Evolutionary conservation across 305 asterid genomes (phyloP), one percentile per base, ranked within the genome.

Genomic region (Fraxinus nigra): DNA sequence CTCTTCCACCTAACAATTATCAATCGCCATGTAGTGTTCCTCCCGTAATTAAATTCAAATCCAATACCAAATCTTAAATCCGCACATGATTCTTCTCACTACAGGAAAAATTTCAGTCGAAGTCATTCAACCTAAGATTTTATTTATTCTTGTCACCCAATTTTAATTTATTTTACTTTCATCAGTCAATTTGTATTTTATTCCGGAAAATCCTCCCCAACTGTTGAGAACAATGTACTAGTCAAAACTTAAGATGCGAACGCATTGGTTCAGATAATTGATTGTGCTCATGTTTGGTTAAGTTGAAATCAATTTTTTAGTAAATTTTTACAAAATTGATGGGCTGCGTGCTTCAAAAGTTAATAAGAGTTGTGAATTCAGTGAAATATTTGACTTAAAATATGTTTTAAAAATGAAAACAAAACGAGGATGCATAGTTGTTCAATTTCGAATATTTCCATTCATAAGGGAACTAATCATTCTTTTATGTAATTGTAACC

Each of bases 1-100:
- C 1, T 2, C 59, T 14, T 4, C 83, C 88, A 86, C 88, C 85
- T 77, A 80, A 32, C 56, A 79, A 59, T 11, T 4, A 18, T 9
- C 13, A 74, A 79, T 59, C 54, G 26, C 48, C 38, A 32, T 22
- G 65, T 54, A 76, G 82, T 80, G 86, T 80, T 30, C 4, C 54
- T 3, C 35, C 63, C 70, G 88, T 80, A 46, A 85, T 72, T 82
- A 43, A 43, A 43, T 11, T 43, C 54, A 43, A 43, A 43, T 43
- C 78, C 48, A 82, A 82, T 72, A 82, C 88, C 33, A 65, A 30
- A 48, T 48, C 59, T 48, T 48, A 14, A 13, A 43, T 43, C 16
- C 4, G 16, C 16, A 10, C 14, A 9, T 40, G 14, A 40, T 43
- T 43, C 51, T 43, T 43, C 51, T 43, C 51, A 11, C 16, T 43